Evolutionary conservation across 2,329 filamentous ascomycete genomes (phyloP).

Genomic region (Coniochaeta ligniaria): DNA sequence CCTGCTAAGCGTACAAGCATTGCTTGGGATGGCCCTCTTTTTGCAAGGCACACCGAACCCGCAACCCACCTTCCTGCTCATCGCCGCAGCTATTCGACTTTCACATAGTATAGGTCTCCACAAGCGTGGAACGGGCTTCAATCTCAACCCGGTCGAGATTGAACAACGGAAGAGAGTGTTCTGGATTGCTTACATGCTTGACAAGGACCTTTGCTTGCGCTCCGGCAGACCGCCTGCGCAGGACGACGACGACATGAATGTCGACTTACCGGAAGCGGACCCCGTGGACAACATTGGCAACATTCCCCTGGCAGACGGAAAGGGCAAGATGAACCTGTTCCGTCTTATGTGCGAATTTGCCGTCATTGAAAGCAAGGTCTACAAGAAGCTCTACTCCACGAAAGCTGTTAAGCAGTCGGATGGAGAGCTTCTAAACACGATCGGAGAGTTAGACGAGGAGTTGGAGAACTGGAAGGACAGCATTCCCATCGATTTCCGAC

Average conservation of each 20-base stretch:
- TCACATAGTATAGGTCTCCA: conserved; percentile 94
- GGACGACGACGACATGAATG: conserved; percentile 76
- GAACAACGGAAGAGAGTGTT: conserved; percentile 72
- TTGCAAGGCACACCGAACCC: conserved; percentile 95
- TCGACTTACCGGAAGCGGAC: conserved; percentile 86
- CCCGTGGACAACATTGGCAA: conserved; percentile 91
- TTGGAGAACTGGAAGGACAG: conserved; percentile 94
- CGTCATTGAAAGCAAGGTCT: conserved; percentile 87
- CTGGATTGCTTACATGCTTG: conserved; percentile 59
- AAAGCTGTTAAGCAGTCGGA: conserved; percentile 88
- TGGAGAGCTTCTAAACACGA: conserved; percentile 88
- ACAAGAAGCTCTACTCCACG: conserved; percentile 87
- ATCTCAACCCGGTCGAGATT: conserved; percentile 86
- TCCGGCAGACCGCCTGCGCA: conserved; percentile 54
- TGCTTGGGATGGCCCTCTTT: conserved; percentile 90
- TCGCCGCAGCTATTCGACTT: conserved; percentile 82
- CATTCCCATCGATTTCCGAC: conserved; percentile 93
- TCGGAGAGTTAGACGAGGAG: conserved; percentile 85
- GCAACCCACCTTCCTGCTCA: conserved; percentile 85
- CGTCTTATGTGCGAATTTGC: conserved; percentile 87
- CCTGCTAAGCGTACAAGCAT: conserved; percentile 85
- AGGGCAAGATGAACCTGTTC: conserved; percentile 92
- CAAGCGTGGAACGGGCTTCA: conserved; percentile 87
- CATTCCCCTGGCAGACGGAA: conserved; percentile 81
- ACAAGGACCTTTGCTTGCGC: conserved; percentile 55